Evolutionary conservation across 2,329 filamentous ascomycete genomes (phyloP), one percentile per base, ranked within the genome.

Genomic region (Knoxdaviesia capensis): DNA sequence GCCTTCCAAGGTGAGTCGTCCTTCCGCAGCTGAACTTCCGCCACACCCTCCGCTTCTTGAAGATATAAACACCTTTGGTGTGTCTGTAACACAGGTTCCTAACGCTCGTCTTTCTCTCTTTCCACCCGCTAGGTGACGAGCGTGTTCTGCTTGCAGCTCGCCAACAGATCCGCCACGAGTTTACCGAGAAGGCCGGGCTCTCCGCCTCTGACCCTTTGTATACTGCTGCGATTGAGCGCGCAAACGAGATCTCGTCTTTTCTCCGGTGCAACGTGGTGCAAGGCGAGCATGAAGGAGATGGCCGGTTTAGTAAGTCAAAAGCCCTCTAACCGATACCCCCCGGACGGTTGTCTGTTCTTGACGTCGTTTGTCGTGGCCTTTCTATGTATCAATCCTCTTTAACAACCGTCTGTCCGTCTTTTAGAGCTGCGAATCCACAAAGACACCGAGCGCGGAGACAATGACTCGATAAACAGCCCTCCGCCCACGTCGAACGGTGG

Each of bases 391-490:
- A 43, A 43, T 45, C 46, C 20, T 39, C 3, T 36, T 29, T 36
- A 36, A 34, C 2, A 30, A 38, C n/a, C 8, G 32, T 38, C 37
- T 43, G 39, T 45, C 45, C 42, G 44, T 41, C 43, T 28, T 35
- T 33, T 50, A 94, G 86, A 80, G 55, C 63, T 96, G 44, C 71
- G 79, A 41, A 94, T 98, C 60, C 90, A 96, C 57, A 72, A 93
- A 46, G 65, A 93, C 49, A 98, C 80, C 31, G 88, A 98, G 59
- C 70, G 84, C 49, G 86, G 90, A 42, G 82, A 96, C 60, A 98
- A 98, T 55, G 86, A 94, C 51, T 83, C 79, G 33, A 74, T 94
- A 52, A 92, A 87, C 10, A 41, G 36, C 29, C 32, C 45, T n/a
- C 20, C 20, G 20, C 20, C 20, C 20, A 20, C 3, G 20, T 20